These are phyloP conservation scores for Chlorella sp. DNA, from an alignment of 139 green algal species.

Conservation along the genomic window DNA sequence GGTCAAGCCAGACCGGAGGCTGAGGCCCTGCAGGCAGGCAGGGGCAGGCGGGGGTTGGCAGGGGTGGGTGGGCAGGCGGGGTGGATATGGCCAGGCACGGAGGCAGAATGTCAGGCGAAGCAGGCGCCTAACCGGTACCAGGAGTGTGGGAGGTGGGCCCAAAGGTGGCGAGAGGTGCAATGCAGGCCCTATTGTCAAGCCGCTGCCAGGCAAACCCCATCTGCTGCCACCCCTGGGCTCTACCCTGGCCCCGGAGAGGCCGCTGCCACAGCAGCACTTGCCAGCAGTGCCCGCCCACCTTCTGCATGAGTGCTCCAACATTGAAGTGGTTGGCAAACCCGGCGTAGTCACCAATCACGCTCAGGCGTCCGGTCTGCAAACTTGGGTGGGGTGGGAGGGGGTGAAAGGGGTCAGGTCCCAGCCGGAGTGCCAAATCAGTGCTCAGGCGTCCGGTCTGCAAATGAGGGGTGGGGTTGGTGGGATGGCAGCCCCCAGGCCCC, in stretches of 20 bases:
- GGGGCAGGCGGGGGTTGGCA: not conserved
- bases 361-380: constrained; percentile 40
- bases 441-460: no score
- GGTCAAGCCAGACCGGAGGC: constrained; percentile 34
- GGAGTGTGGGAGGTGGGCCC: not conserved
- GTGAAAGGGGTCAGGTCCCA: not conserved
- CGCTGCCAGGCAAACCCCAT: no score
- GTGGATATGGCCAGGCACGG: not conserved
- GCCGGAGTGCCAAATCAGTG: no score
- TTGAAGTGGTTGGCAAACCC: constrained; percentile 72
- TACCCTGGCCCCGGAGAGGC: no score
- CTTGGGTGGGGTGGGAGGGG: not conserved
- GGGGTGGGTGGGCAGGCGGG: not conserved
- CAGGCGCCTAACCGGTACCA: no score
- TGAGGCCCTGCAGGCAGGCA: constrained; percentile 8
- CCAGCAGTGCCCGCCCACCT: constrained; percentile 33
- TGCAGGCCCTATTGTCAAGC: constrained; percentile 47
- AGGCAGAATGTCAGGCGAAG: no score
- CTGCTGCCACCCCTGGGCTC: no score
- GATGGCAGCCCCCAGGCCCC: no score
- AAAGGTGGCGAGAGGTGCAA: not conserved
- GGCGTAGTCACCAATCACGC: constrained; percentile 58
- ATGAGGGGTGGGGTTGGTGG: no score
- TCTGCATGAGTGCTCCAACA: constrained; percentile 85
- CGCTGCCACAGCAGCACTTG: no score